Base-by-base conservation (phyloP, 176 grass and related monocot species). In the Oryza longistaminata region DNA sequence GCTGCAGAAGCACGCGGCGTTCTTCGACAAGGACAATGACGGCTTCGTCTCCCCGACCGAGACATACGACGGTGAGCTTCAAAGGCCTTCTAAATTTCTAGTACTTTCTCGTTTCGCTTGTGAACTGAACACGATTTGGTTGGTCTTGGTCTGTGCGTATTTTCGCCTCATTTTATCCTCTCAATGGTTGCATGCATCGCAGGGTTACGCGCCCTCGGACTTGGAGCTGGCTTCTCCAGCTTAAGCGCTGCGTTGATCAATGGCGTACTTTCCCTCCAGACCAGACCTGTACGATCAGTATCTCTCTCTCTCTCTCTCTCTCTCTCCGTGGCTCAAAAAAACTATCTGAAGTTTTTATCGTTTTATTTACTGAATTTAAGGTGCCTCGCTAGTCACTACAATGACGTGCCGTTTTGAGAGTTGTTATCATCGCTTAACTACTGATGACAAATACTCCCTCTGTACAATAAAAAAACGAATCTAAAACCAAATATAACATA, bases 21-120 rank as follows among this genome's bases (percentile, higher is more conserved):
- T 97, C 87, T 97, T 97, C 88, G 95, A 97, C 79, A 37, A 64
- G 71, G 64, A 95, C 79, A 92, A 89, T 19, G 92, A 97, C 69
- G 95, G 95, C 55, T 1, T 97, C 87, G 74, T 97, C 82, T 85
- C 93, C 68, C 75, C 82, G 1, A 72, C 71, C 48, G 95, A 97
- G 73, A 97, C 95, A 9, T 97, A 90, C 70, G 67, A 86, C 15
- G 95, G 95, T 90, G 85, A 87, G 5, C 39, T 15, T 58, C 53
- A 31, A 31, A 31, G 29, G 29, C 22, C 58, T n/a, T 24, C 21
- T 62, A 31, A 31, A 31, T 31, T 31, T 31, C 29, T 31, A 31
- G 29, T 31, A 24, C 3, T 9, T 2, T 61, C 55, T 61, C 55
- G 7, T 61, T 61, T 61, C 21, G 21, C 55, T 8, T 22, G 55